Base-by-base conservation (phyloP, 2,329 filamentous ascomycete genomes). In the Diplodia seriata region DNA sequence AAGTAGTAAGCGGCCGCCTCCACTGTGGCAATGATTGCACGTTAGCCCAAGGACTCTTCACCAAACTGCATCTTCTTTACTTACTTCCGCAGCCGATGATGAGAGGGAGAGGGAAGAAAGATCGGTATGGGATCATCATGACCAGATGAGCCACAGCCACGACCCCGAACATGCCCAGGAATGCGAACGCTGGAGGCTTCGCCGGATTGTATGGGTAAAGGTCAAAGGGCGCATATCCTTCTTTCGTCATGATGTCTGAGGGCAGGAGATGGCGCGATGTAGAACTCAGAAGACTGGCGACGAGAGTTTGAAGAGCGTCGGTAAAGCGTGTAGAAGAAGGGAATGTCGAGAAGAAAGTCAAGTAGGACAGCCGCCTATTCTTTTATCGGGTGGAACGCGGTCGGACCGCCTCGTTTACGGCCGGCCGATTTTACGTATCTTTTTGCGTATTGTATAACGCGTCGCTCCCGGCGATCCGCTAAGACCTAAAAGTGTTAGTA, bases 71-170 rank as follows among this genome's bases (percentile, higher is more conserved):
- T 2, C 31, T 23, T 4, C 1, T 20, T 50, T 20, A 50, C 47
- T 50, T 20, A 50, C 47, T 50, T 7, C 47, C 47, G 15, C 47
- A 50, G 18, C 47, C 47, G 47, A 50, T 50, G 47, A 50, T 50
- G 47, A 50, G 47, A 8, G 15, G 47, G 20, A 50, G 18, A 20
- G 47, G 47, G 20, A 50, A 23, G 15, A 50, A n/a, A 4, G 47
- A 50, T n/a, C 47, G 47, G 47, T 50, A 50, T n/a, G 47, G 47
- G 15, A 50, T 50, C 47, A 50, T 50, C 9, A 50, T 9, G 47
- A 50, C 15, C 18, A 50, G 20, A 20, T 23, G 47, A n/a, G 47
- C 47, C 4, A 50, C 7, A 20, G 47, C 47, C 2, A 23, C 8
- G 47, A 50, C 18, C 18, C 47, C 47, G 47, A 50, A 50, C 47